Conservation (phyloP, 164 flowering plant species). For the Sextonia rubra region DNA sequence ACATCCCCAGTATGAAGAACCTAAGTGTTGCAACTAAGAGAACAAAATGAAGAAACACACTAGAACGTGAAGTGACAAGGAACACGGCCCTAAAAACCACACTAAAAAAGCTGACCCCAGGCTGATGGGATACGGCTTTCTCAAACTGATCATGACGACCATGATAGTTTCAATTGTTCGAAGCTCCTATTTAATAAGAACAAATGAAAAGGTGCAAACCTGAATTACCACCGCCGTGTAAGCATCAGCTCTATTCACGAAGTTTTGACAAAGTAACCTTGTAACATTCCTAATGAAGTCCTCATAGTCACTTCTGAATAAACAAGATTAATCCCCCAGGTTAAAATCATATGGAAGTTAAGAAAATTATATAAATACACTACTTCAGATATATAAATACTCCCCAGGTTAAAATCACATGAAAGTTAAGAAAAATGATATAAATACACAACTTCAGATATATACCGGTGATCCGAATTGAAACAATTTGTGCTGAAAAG, state of each 20-base stretch:
- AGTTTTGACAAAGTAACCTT: slow-evolving; percentile 52
- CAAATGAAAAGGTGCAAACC: slow-evolving; percentile 32
- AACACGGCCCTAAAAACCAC: too few relatives aligned
- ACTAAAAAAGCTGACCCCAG: too few relatives aligned
- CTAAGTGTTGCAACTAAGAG: too few relatives aligned
- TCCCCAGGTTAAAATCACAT: neutral
- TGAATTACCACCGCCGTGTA: slow-evolving; percentile 76
- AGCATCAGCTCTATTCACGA: slow-evolving; percentile 53
- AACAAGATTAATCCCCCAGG: slow-evolving; percentile 5
- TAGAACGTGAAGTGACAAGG: too few relatives aligned
- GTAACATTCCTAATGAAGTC: slow-evolving; percentile 69
- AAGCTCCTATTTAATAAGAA: neutral
- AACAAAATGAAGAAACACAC: too few relatives aligned
- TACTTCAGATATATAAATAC: too few relatives aligned
- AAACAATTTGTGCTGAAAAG: slow-evolving; percentile 49
- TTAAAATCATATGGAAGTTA: neutral
- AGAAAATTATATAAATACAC: neutral
- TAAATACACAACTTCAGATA: neutral
- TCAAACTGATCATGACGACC: too few relatives aligned
- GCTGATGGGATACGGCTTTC: too few relatives aligned
- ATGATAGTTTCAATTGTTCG: too few relatives aligned
- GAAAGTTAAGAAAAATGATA: neutral
- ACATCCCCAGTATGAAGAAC: too few relatives aligned
- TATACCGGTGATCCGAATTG: slow-evolving; percentile 77
- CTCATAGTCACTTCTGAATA: slow-evolving; percentile 78